phyloP scores from a whole-genome alignment of 495 filamentous ascomycete species.

The Filosporella fistucella region DNA sequence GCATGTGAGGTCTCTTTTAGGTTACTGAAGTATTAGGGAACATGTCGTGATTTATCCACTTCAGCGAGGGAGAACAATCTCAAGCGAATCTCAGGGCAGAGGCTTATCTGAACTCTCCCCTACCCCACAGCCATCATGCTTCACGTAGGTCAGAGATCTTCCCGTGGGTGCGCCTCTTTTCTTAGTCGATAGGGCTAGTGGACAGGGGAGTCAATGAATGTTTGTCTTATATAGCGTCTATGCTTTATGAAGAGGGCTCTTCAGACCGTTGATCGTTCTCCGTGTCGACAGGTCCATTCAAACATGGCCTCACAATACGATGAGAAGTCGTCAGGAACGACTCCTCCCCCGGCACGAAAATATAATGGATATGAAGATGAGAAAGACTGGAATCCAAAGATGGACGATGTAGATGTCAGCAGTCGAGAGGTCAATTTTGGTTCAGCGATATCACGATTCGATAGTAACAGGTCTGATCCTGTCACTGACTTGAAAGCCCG shows the following conservation, averaged over 20 bases:
- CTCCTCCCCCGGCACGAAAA: slow-evolving; percentile 10
- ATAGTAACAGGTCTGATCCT: slow-evolving; percentile 22
- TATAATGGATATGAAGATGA: slow-evolving; percentile 21
- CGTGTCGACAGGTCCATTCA: slow-evolving; percentile 9
- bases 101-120: slow-evolving; percentile 12
- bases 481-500: slow-evolving; percentile 29
- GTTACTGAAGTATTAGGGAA: background rate
- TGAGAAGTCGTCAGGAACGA: slow-evolving; percentile 24
- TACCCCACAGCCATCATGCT: slow-evolving; percentile 11
- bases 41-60: slow-evolving; percentile 4
- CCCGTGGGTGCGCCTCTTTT: slow-evolving; percentile 12
- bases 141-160: slow-evolving; percentile 14
- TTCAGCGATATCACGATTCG: slow-evolving; percentile 16
- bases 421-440: slow-evolving; percentile 23
- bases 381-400: slow-evolving; percentile 24
- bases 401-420: slow-evolving; percentile 25
- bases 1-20: background rate
- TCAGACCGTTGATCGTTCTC: slow-evolving; percentile 23
- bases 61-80: background rate
- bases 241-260: slow-evolving; percentile 13
- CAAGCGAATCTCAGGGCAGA: slow-evolving; percentile 4
- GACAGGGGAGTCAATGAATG: background rate
- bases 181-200: background rate
- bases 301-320: slow-evolving; percentile 14
- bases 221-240: slow-evolving; percentile 17